Conservation (phyloP, 2,329 filamentous ascomycete species). For the Coniochaeta sp. region DNA sequence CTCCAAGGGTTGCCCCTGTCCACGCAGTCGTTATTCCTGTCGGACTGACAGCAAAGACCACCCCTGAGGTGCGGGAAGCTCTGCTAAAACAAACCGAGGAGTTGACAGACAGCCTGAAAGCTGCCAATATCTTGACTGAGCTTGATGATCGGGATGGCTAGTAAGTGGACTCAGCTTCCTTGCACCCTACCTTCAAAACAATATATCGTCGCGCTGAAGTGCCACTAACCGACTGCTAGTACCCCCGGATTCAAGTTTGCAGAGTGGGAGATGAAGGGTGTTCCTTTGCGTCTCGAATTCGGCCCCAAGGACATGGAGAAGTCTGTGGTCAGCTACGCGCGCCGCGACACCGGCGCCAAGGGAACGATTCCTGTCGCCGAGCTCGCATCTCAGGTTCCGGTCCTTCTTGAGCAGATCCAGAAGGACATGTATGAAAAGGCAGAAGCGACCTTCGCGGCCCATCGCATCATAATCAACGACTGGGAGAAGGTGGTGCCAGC, state of each 20-base stretch:
- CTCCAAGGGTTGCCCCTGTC: slow-evolving; percentile 78
- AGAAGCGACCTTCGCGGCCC: slow-evolving; percentile 67
- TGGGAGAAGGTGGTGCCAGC: slow-evolving; percentile 91
- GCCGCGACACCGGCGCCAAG: slow-evolving; percentile 84
- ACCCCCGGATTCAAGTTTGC: slow-evolving; percentile 97
- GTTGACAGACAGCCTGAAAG: slow-evolving; percentile 61
- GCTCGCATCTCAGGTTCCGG: slow-evolving; percentile 64
- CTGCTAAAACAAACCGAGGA: slow-evolving; percentile 70
- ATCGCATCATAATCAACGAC: slow-evolving; percentile 72
- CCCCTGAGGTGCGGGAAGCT: slow-evolving; percentile 67
- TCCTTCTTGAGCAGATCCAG: slow-evolving; percentile 85
- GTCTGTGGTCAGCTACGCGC: slow-evolving; percentile 74
- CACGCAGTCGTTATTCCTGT: slow-evolving; percentile 88
- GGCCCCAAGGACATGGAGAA: slow-evolving; percentile 90
- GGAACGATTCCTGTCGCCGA: slow-evolving; percentile 69
- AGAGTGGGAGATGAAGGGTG: slow-evolving; percentile 95
- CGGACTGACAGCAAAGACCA: slow-evolving; percentile 82
- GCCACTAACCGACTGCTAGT: slow-evolving; percentile 16
- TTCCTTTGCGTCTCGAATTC: slow-evolving; percentile 89
- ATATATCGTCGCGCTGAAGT: background rate
- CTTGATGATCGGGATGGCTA: slow-evolving; percentile 85
- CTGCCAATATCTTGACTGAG: slow-evolving; percentile 68
- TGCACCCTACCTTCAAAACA: background rate
- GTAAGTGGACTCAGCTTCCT: background rate
- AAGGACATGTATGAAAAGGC: slow-evolving; percentile 72